Percentiles rank a stretch among this genome's conserved stretches.
These are phyloP conservation scores for Drechslera avenae DNA, from an alignment of 2,329 filamentous ascomycete genomes.

Conservation along the genomic window DNA sequence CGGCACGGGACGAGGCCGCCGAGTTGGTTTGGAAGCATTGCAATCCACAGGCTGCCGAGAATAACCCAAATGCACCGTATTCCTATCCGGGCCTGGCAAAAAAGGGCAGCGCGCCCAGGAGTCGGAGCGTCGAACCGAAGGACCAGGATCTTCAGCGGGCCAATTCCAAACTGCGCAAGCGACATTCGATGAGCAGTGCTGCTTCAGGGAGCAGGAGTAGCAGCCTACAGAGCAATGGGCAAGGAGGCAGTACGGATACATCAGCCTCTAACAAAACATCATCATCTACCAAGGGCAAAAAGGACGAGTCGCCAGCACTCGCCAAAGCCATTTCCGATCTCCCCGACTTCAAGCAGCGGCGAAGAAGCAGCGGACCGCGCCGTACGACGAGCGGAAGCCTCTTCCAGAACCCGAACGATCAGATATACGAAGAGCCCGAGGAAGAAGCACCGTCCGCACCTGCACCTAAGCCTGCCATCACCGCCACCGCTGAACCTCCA, in stretches of 20 bases:
- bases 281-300: conserved; percentile 22
- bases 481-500: conserved; percentile 38
- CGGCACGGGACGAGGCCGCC: conserved; percentile 76
- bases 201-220: conserved; percentile 41
- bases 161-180: conserved; percentile 42
- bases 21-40: conserved; percentile 80
- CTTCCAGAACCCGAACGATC: conserved; percentile 72
- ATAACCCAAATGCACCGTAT: conserved; percentile 54
- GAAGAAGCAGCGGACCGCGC: conserved; percentile 68
- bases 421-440: conserved; percentile 89
- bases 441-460: conserved; percentile 43
- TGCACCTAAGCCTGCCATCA: conserved; percentile 31
- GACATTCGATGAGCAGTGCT: conserved; percentile 46
- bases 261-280: conserved; percentile 22
- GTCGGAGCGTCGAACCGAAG: conserved; percentile 47
- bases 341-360: conserved; percentile 44
- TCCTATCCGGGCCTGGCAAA: conserved; percentile 66
- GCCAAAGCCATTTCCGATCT: conserved; percentile 39
- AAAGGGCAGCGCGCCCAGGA: conserved; percentile 71
- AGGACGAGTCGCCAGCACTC: conserved; percentile 41
- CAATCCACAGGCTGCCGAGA: conserved; percentile 69
- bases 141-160: conserved; percentile 41
- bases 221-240: conserved; percentile 47
- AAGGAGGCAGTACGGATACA: conserved; percentile 38
- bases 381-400: conserved; percentile 72